A percentile compares a stretch with the other conserved stretches of the same genome.
Conservation (phyloP, 495 filamentous ascomycete species). For the Penicillium argentinense region DNA sequence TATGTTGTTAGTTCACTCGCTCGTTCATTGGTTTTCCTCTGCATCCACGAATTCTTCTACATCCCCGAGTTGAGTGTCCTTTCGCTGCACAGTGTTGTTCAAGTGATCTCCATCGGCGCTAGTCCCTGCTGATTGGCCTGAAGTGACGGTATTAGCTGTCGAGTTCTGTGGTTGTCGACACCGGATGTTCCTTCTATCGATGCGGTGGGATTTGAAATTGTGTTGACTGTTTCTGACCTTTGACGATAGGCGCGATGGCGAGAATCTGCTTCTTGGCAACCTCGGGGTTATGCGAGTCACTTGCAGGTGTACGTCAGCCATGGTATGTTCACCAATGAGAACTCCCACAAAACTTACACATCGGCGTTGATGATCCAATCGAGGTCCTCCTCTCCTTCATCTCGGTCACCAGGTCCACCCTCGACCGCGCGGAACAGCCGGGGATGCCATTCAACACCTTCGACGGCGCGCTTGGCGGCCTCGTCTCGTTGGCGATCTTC, state of each 20-base stretch:
- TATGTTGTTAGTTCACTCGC: background rate
- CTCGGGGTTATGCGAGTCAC: slow-evolving; percentile 66
- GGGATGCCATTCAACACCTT: slow-evolving; percentile 88
- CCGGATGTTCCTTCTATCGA: slow-evolving; percentile 5
- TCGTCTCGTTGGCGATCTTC: slow-evolving; percentile 91
- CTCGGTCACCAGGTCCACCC: slow-evolving; percentile 67
- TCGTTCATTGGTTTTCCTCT: slow-evolving; percentile 30
- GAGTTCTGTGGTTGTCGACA: slow-evolving; percentile 4
- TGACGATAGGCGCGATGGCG: slow-evolving; percentile 80
- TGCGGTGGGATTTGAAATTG: slow-evolving; percentile 44
- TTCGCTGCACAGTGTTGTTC: slow-evolving; percentile 37
- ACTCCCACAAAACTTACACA: slow-evolving; percentile 60
- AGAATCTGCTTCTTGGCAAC: slow-evolving; percentile 82
- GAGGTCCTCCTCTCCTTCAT: slow-evolving; percentile 83
- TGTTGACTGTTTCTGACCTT: slow-evolving; percentile 58
- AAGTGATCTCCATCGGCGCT: slow-evolving; percentile 2
- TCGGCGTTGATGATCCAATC: slow-evolving; percentile 94
- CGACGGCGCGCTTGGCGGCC: slow-evolving; percentile 74
- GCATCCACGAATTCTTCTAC: slow-evolving; percentile 63
- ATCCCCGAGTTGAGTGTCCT: slow-evolving; percentile 48
- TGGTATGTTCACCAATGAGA: background rate
- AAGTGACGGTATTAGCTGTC: slow-evolving; percentile 26
- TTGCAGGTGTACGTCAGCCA: slow-evolving; percentile 32
- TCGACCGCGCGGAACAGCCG: slow-evolving; percentile 75
- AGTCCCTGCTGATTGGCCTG: slow-evolving; percentile 11